A percentile compares a stretch with the other conserved stretches of the same genome.
These are phyloP conservation scores for Talaromyces sp. DNA, from an alignment of 2,329 filamentous ascomycete genomes.

Conservation along the genomic window DNA sequence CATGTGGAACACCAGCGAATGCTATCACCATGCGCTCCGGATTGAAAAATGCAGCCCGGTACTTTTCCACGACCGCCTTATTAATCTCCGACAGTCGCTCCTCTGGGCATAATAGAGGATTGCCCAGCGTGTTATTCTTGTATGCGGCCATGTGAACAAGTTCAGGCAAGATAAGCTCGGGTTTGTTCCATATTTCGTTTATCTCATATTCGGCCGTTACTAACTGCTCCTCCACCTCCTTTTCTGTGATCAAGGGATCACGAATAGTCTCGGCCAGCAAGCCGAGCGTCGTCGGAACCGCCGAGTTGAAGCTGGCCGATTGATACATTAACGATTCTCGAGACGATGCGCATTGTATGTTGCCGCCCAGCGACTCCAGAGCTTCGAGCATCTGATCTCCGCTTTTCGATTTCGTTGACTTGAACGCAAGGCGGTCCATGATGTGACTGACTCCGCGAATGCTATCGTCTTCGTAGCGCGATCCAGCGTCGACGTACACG, in stretches of 20 bases:
- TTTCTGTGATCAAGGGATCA: constrained; percentile 74
- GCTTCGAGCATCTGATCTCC: constrained; percentile 82
- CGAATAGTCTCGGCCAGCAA: constrained; percentile 91
- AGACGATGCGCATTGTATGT: constrained; percentile 94
- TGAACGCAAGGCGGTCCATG: constrained; percentile 92
- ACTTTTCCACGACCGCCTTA: constrained; percentile 65
- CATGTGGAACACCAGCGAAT: constrained; percentile 85
- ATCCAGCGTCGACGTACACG: constrained; percentile 92
- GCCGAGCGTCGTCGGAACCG: constrained; percentile 74
- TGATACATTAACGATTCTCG: constrained; percentile 98
- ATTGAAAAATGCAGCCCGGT: constrained; percentile 75
- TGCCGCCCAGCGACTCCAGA: constrained; percentile 83
- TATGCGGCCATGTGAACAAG: constrained; percentile 92
- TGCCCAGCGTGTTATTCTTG: constrained; percentile 91
- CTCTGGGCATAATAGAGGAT: constrained; percentile 83
- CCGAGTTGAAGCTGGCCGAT: constrained; percentile 91
- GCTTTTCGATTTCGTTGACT: constrained; percentile 65
- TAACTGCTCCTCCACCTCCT: constrained; percentile 80
- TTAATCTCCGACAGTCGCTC: constrained; percentile 74
- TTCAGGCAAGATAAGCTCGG: constrained; percentile 91
- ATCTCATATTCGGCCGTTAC: constrained; percentile 94
- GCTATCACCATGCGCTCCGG: constrained; percentile 91
- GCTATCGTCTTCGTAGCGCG: constrained; percentile 80
- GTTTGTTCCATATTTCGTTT: constrained; percentile 94
- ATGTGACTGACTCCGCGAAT: constrained; percentile 91